A percentile compares a stretch with the other conserved stretches of the same genome.
phyloP scores from a whole-genome alignment of 768 basidiomycete species.

The Tylopilus sp. region DNA sequence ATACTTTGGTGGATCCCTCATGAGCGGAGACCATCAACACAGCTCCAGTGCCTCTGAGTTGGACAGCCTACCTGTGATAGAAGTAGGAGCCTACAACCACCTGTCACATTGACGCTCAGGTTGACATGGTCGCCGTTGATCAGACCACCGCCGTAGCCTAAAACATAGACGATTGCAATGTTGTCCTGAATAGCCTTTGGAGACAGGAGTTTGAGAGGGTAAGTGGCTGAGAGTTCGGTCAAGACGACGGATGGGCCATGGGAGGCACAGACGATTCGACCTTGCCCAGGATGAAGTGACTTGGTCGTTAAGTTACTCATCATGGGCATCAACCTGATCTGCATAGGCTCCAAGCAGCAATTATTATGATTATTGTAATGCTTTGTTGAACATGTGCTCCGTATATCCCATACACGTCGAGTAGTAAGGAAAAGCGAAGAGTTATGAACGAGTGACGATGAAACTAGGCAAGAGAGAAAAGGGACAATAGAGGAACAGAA shows the following conservation, averaged over 20 bases:
- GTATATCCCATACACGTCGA: conserved; percentile 38
- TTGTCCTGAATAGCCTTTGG: conserved; percentile 50
- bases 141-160: conserved; percentile 90
- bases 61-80: conserved; percentile 71
- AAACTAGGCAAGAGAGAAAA: conserved; percentile 28
- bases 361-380: conserved; percentile 22
- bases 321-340: neutral
- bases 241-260: conserved; percentile 61
- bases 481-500: conserved; percentile 27
- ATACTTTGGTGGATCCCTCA: conserved; percentile 93
- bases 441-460: conserved; percentile 19
- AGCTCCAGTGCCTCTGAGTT: neutral
- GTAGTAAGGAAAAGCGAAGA: conserved; percentile 16
- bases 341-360: neutral
- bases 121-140: conserved; percentile 79
- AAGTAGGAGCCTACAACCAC: conserved; percentile 58
- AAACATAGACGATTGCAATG: conserved; percentile 69
- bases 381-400: conserved; percentile 33
- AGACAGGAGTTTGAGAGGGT: conserved; percentile 86
- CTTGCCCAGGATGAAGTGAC: conserved; percentile 40
- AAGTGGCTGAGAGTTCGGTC: conserved; percentile 71
- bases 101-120: conserved; percentile 57
- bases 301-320: conserved; percentile 3
- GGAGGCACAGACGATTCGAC: conserved; percentile 51
- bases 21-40: conserved; percentile 1